Evolutionary conservation across 441 rosid genomes (phyloP).

Genomic region (Adansonia gregorii): DNA sequence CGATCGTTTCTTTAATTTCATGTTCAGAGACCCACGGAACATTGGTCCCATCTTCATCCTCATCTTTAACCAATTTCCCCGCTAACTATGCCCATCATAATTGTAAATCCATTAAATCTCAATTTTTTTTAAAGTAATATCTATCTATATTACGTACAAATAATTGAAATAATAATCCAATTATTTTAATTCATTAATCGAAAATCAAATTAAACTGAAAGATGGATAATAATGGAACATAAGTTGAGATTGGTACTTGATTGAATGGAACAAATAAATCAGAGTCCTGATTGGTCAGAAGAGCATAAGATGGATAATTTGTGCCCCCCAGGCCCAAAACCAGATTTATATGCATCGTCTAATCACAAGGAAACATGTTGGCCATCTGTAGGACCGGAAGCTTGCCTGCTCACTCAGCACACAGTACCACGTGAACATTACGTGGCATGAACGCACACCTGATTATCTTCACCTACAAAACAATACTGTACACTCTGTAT

Average conservation of each 20-base stretch:
- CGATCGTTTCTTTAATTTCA: background rate
- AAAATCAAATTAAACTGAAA: no score
- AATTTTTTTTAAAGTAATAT: background rate
- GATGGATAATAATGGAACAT: no score
- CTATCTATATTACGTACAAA: background rate
- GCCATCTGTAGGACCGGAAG: background rate
- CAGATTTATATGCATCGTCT: background rate
- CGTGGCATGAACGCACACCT: conserved; percentile 24
- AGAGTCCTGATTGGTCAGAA: background rate
- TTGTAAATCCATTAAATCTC: conserved; percentile 9
- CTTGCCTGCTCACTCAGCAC: conserved; percentile 26
- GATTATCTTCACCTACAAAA: background rate
- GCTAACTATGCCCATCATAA: background rate
- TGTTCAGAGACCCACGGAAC: background rate
- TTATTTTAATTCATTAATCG: no score
- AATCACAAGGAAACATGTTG: conserved; percentile 28
- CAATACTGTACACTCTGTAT: background rate
- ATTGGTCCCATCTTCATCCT: background rate
- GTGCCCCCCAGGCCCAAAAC: conserved; percentile 1
- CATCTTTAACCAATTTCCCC: conserved; percentile 8
- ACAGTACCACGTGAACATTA: conserved; percentile 33
- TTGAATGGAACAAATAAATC: background rate
- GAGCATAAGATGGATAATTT: background rate
- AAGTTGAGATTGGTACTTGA: no score
- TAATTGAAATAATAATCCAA: no score